Evolutionary conservation across 2,329 filamentous ascomycete species (phyloP).

Genomic region (Diplodia seriata): DNA sequence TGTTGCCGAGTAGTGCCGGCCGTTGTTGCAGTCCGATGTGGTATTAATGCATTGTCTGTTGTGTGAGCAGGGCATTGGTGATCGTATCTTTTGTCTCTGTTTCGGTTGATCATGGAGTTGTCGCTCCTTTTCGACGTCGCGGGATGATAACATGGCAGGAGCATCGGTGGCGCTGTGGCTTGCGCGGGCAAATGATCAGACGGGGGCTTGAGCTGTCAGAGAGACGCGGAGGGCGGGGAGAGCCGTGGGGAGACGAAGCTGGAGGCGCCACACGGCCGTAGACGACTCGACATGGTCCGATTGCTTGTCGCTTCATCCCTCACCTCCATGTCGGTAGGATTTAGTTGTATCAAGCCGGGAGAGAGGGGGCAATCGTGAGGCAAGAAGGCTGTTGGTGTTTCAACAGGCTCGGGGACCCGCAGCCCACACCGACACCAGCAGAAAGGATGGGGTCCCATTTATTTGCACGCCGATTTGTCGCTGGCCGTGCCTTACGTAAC

Average conservation of each 20-base stretch:
- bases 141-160: neutral
- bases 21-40: too few species aligned
- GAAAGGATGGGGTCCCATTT: neutral
- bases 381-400: conserved; percentile 13
- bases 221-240: neutral
- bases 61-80: too few species aligned
- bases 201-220: neutral
- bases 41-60: too few species aligned
- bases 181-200: neutral
- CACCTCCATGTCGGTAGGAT: neutral
- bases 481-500: conserved; percentile 15
- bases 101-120: too few species aligned
- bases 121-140: too few species aligned
- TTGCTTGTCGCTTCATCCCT: neutral
- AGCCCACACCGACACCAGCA: conserved; percentile 12
- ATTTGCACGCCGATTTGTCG: conserved; percentile 3
- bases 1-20: neutral
- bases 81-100: too few species aligned
- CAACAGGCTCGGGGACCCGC: neutral
- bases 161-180: neutral
- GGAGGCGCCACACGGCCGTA: too few species aligned
- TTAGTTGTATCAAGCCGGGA: too few species aligned
- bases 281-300: too few species aligned
- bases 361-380: neutral
- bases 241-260: neutral